Base-by-base conservation (phyloP, 2,329 filamentous ascomycete species). In the Claviceps maximensis region DNA sequence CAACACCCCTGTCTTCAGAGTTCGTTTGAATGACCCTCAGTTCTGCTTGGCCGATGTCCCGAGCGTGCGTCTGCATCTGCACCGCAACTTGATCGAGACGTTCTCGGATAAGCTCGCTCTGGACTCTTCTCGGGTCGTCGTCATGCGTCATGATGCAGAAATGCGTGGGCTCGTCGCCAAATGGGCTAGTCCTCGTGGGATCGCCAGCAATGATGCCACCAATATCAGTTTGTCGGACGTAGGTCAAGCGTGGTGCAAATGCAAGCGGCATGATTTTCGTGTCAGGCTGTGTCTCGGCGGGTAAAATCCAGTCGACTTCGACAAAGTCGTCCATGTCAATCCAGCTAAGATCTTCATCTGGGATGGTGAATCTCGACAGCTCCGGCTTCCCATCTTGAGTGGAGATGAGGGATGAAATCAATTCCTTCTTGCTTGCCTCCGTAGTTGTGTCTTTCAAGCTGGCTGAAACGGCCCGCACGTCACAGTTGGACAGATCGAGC, bases 251-350 rank as follows among this genome's bases (percentile, higher is more conserved):
- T n/a, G 93, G 94, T 21, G 91, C 88, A 62, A 84, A 97, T 0
- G 87, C 90, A 9, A 98, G 77, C 0, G 94, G 94, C 52, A 98
- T 70, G 47, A 98, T 98, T 67, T 93, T 90, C 0, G 91, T 97
- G 59, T 94, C 86, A 0, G 91, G 90, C 59, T 95, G 94, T 33
- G 86, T 82, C 63, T 95, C 88, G 15, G 88, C 86, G 0, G 91
- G 91, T 25, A 96, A 71, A 52, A 95, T 90, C 91, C 91, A 97
- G 65, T 96, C 94, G 23, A 98, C 73, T 67, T 98, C 93, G 31
- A 98, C 90, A 68, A 98, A 98, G 65, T 98, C 93, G 64, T 98
- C 93, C 89, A 98, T 97, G 63, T 98, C 93, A 57, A 98, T 90
- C 93, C 93, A 98, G 53, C 85, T 89, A 59, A 89, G 83, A 63